Conservation (phyloP, 1,139 yeast genomes). For the Yamadazyma conglobata region DNA sequence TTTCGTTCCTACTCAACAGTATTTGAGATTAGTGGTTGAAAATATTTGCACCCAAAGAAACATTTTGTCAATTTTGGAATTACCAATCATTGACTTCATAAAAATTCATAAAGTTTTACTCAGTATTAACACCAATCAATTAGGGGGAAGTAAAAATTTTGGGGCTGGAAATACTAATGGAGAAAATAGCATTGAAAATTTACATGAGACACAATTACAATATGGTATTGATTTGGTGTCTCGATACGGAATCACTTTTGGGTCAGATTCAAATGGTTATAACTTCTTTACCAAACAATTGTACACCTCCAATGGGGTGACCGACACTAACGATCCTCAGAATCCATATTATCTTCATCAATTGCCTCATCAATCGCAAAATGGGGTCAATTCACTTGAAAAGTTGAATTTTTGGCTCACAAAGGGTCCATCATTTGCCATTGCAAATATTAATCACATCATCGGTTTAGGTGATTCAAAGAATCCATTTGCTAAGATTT, state of each 20-base stretch:
- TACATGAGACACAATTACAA: conserved; percentile 43
- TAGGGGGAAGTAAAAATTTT: conserved; percentile 21
- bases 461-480: conserved; percentile 74
- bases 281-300: conserved; percentile 57
- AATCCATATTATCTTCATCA: conserved; percentile 33
- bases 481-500: conserved; percentile 71
- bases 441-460: conserved; percentile 68
- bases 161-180: conserved; percentile 1
- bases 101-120: conserved; percentile 61
- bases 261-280: conserved; percentile 62
- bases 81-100: conserved; percentile 62
- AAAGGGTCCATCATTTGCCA: conserved; percentile 70
- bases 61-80: conserved; percentile 53
- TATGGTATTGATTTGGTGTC: conserved; percentile 64
- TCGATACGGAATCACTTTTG: conserved; percentile 67
- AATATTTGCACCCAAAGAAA: conserved; percentile 73
- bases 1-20: conserved; percentile 77
- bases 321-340: conserved; percentile 26
- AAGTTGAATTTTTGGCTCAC: conserved; percentile 72
- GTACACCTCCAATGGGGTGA: conserved; percentile 36
- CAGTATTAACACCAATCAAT: conserved; percentile 44
- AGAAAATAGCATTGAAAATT: conserved; percentile 20
- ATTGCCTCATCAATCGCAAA: conserved; percentile 18
- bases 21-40: conserved; percentile 70
- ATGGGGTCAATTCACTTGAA: conserved; percentile 41